Conservation (phyloP, 2,329 filamentous ascomycete genomes). For the Fusarium bulbicola region DNA sequence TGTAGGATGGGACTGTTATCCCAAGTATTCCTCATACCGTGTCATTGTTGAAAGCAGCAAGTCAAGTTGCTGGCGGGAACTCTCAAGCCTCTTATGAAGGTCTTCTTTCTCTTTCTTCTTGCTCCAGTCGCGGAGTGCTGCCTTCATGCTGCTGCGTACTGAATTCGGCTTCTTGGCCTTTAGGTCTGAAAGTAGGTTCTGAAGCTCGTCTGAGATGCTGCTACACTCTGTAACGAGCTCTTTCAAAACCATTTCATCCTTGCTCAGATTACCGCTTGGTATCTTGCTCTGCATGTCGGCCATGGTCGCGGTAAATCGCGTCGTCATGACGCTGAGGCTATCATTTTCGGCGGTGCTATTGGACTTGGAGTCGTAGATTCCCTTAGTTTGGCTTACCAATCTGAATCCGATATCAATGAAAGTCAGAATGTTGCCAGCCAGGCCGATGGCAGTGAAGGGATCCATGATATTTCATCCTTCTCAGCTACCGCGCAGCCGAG, state of each 20-base stretch:
- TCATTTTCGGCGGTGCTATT: background rate
- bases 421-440: background rate
- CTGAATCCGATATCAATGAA: background rate
- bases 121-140: background rate
- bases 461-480: background rate
- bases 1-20: too few species aligned
- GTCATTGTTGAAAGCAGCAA: background rate
- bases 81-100: background rate
- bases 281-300: background rate
- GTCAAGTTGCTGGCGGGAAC: background rate
- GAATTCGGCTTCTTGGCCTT: background rate
- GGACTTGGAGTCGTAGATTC: background rate
- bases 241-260: background rate
- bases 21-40: too few species aligned
- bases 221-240: background rate
- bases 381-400: background rate
- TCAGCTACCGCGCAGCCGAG: accelerated
- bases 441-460: background rate
- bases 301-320: background rate
- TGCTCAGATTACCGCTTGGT: background rate
- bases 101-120: background rate
- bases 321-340: accelerated
- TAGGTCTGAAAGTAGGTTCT: background rate
- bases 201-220: background rate
- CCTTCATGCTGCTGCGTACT: background rate